Percentiles rank a stretch among this genome's conserved stretches.
Conservation (phyloP, 129 eudicot species). For the Helianthus annuus region DNA sequence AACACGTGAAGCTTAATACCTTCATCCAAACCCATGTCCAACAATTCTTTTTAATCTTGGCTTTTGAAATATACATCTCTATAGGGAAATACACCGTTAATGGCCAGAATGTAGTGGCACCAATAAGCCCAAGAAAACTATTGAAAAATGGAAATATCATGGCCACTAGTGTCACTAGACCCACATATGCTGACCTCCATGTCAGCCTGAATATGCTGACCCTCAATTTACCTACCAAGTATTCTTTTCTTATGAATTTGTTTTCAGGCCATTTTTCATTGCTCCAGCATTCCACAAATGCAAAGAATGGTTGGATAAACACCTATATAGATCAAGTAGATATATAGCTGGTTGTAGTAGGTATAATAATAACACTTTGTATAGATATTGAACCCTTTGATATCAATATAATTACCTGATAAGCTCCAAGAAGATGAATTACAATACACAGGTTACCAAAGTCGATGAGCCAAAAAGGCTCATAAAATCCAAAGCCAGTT, state of each 20-base stretch:
- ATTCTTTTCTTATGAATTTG: conserved; percentile 45
- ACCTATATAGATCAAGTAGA: conserved; percentile 36
- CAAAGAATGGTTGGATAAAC: conserved; percentile 52
- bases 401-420: conserved; percentile 21
- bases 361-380: too few species aligned
- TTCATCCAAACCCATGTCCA: conserved; percentile 34
- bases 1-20: conserved; percentile 32
- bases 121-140: conserved; percentile 61
- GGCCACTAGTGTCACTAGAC: conserved; percentile 43
- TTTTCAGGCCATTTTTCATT: conserved; percentile 44
- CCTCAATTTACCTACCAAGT: conserved; percentile 29
- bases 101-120: conserved; percentile 69
- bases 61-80: conserved; percentile 61
- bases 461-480: conserved; percentile 41
- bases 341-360: too few species aligned
- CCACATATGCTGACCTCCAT: conserved; percentile 63
- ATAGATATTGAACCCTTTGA: too few species aligned
- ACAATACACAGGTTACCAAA: conserved; percentile 39
- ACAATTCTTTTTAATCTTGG: conserved; percentile 33
- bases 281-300: conserved; percentile 48
- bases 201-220: conserved; percentile 48
- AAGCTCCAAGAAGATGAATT: conserved; percentile 45
- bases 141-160: conserved; percentile 71
- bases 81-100: conserved; percentile 66
- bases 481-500: conserved; percentile 43